A percentile compares a stretch with the other conserved stretches of the same genome.
Evolutionary conservation across 176 grass and related monocot species (phyloP).

Genomic region (Aechmea fasciata): DNA sequence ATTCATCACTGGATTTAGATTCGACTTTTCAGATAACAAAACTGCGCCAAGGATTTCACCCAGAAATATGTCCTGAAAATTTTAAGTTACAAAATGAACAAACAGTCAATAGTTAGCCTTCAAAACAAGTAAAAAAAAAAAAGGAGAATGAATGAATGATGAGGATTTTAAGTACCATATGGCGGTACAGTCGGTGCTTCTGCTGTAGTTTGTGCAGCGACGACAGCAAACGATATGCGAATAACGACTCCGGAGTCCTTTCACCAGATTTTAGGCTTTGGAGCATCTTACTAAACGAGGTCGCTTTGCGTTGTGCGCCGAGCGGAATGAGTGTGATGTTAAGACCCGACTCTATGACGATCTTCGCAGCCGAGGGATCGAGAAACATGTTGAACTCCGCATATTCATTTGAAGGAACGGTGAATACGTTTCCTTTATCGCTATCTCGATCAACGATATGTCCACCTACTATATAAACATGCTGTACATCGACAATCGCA

Average conservation of each 20-base stretch:
- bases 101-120: neutral
- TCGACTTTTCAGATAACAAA: conserved; percentile 37
- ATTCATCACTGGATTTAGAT: conserved; percentile 25
- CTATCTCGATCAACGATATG: conserved; percentile 38
- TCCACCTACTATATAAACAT: conserved; percentile 56
- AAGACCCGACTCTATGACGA: conserved; percentile 14
- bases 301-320: conserved; percentile 7
- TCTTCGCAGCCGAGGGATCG: conserved; percentile 67
- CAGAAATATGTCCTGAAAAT: conserved; percentile 47
- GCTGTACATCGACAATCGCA: conserved; percentile 26
- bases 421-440: conserved; percentile 51
- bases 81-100: neutral
- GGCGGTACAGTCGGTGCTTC: conserved; percentile 4
- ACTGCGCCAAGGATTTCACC: conserved; percentile 61
- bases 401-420: conserved; percentile 38
- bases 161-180: conserved; percentile 12
- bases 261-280: neutral
- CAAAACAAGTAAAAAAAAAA: neutral
- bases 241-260: conserved; percentile 15
- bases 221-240: conserved; percentile 14
- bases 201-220: conserved; percentile 8
- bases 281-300: conserved; percentile 10
- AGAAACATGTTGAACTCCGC: conserved; percentile 82
- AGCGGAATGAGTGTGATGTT: conserved; percentile 20
- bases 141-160: neutral